A percentile compares a stretch with the other conserved stretches of the same genome.
phyloP scores from a whole-genome alignment of 164 flowering plant genomes.

The Annona squamosa region DNA sequence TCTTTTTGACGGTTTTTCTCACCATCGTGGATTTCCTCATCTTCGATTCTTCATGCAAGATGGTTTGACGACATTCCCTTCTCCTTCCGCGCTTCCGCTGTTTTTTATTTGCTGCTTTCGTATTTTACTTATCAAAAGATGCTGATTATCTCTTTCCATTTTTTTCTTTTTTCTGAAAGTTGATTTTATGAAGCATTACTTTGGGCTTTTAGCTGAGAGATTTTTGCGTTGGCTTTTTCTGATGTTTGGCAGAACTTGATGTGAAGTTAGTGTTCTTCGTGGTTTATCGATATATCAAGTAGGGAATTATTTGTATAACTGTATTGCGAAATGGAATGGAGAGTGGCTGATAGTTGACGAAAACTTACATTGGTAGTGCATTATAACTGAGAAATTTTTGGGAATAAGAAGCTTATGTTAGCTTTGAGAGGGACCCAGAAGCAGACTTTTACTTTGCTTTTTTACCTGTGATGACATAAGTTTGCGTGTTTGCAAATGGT shows the following conservation, averaged over 20 bases:
- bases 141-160: neutral
- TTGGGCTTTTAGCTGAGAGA: neutral
- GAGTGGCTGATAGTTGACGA: neutral
- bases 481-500: neutral
- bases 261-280: neutral
- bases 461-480: neutral
- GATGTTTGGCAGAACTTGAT: neutral
- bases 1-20: constrained; percentile 22
- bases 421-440: neutral
- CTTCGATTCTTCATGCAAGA: constrained; percentile 66
- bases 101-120: neutral
- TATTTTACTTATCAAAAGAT: neutral
- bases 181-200: neutral
- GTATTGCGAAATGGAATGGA: neutral
- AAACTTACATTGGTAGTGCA: no score
- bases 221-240: neutral
- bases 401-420: neutral
- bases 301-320: neutral
- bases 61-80: constrained; percentile 22
- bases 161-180: neutral
- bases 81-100: no score
- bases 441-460: neutral
- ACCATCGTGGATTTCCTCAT: constrained; percentile 58
- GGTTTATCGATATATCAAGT: neutral
- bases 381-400: neutral